Conservation (phyloP, 78 protist genomes). For the Trichosphaerium sp. region DNA sequence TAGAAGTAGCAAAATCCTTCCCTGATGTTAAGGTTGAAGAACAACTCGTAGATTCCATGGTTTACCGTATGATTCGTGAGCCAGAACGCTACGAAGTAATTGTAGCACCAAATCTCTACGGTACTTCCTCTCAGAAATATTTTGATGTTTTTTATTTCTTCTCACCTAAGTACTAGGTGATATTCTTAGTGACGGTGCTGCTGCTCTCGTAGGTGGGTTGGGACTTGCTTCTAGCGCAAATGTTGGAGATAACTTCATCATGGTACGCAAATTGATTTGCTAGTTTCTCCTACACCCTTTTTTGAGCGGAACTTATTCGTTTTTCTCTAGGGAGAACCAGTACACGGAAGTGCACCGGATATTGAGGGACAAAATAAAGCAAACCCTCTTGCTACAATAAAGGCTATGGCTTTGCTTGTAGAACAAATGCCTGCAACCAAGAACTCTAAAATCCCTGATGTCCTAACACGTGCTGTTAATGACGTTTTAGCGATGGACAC, state of each 20-base stretch:
- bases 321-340: neutral
- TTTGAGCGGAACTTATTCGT: neutral
- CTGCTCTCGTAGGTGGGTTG: constrained; percentile 57
- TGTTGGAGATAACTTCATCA: constrained; percentile 17
- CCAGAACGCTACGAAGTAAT: constrained; percentile 46
- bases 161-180: too few species aligned
- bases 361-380: constrained; percentile 52
- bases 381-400: constrained; percentile 58
- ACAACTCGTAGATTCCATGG: constrained; percentile 53
- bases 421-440: too few species aligned
- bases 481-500: too few species aligned
- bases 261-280: neutral
- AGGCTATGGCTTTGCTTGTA: constrained; percentile 29
- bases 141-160: neutral
- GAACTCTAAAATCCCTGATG: too few species aligned
- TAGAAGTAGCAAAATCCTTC: constrained; percentile 32
- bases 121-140: too few species aligned
- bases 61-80: constrained; percentile 20
- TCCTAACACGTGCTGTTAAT: too few species aligned
- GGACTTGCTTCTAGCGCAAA: constrained; percentile 59
- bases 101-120: constrained; percentile 58
- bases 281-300: neutral
- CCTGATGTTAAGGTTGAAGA: constrained; percentile 36
- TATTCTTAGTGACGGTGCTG: constrained; percentile 28
- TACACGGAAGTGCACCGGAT: constrained; percentile 67